Evolutionary conservation across 1,284 basidiomycete species (phyloP).

Genomic region (Boletus hoseneyae): DNA sequence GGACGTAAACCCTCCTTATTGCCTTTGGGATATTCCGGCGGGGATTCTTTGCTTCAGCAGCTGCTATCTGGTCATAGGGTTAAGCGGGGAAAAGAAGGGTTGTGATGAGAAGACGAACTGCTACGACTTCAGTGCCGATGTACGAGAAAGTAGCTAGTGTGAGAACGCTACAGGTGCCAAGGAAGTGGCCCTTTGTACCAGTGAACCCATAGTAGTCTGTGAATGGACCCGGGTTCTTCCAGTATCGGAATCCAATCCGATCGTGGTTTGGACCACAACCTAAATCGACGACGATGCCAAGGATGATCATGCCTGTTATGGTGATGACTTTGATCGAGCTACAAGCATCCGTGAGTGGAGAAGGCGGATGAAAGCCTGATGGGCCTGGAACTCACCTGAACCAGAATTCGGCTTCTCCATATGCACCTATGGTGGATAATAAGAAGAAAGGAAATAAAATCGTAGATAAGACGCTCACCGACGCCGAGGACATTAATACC

Average conservation of each 20-base stretch:
- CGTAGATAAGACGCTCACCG: slow-evolving; percentile 29
- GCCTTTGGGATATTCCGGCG: slow-evolving; percentile 39
- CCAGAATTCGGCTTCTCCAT: slow-evolving; percentile 56
- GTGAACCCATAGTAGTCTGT: slow-evolving; percentile 27
- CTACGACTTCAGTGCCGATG: slow-evolving; percentile 58
- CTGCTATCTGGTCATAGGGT: slow-evolving; percentile 38
- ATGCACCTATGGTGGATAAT: slow-evolving; percentile 31
- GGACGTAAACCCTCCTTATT: slow-evolving; percentile 50
- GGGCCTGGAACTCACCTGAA: slow-evolving; percentile 31
- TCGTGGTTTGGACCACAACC: slow-evolving; percentile 41
- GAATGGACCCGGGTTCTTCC: slow-evolving; percentile 46
- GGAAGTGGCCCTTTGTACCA: slow-evolving; percentile 38
- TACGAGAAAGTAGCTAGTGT: slow-evolving; percentile 46
- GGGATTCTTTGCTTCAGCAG: slow-evolving; percentile 41
- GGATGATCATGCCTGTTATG: slow-evolving; percentile 43
- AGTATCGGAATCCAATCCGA: slow-evolving; percentile 44
- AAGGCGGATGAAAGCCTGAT: neutral
- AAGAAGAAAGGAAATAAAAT: neutral
- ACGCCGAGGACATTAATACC: slow-evolving; percentile 58
- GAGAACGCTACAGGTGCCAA: slow-evolving; percentile 47
- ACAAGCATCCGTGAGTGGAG: neutral
- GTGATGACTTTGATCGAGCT: slow-evolving; percentile 45
- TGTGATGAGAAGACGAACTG: slow-evolving; percentile 24
- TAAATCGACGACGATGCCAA: slow-evolving; percentile 43
- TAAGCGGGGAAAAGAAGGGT: neutral